Evolutionary conservation across 805 yeast species (phyloP).

Genomic region (Wickerhamiella hasegawae): DNA sequence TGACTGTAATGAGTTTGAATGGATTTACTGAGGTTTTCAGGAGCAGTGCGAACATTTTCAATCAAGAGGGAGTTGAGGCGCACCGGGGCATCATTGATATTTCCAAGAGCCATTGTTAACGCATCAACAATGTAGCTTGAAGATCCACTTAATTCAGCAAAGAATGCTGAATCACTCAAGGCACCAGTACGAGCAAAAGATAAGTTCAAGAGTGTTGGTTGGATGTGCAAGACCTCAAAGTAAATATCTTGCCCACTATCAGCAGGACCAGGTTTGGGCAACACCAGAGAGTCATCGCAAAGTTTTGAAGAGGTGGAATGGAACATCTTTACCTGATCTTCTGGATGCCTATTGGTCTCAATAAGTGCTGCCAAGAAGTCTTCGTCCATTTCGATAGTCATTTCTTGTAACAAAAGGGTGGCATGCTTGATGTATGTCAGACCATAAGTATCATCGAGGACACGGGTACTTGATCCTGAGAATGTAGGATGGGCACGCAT

Average conservation of each 20-base stretch:
- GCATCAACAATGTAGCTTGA: constrained; percentile 52
- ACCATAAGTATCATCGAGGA: constrained; percentile 83
- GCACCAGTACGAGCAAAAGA: constrained; percentile 67
- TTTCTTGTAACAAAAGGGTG: constrained; percentile 73
- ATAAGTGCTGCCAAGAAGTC: constrained; percentile 71
- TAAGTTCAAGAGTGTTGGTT: constrained; percentile 75
- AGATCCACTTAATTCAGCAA: constrained; percentile 17
- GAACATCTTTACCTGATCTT: constrained; percentile 2
- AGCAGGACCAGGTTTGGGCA: constrained; percentile 54
- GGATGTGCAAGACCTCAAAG: constrained; percentile 83
- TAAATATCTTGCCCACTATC: constrained; percentile 58
- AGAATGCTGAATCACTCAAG: constrained; percentile 44
- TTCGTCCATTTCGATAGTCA: constrained; percentile 86
- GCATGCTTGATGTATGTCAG: constrained; percentile 83
- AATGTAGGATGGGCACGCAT: constrained; percentile 81
- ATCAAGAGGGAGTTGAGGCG: constrained; percentile 71
- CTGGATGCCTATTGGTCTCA: constrained; percentile 40
- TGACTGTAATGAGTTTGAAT: constrained; percentile 79
- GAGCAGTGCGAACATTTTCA: constrained; percentile 79
- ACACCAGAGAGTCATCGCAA: constrained; percentile 43
- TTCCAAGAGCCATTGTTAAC: constrained; percentile 91
- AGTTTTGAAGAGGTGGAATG: constrained; percentile 28
- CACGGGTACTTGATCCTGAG: constrained; percentile 67
- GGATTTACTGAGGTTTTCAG: constrained; percentile 52
- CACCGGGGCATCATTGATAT: constrained; percentile 93